Evolutionary conservation across 441 rosid genomes (phyloP).

Genomic region (Kokia cookei): DNA sequence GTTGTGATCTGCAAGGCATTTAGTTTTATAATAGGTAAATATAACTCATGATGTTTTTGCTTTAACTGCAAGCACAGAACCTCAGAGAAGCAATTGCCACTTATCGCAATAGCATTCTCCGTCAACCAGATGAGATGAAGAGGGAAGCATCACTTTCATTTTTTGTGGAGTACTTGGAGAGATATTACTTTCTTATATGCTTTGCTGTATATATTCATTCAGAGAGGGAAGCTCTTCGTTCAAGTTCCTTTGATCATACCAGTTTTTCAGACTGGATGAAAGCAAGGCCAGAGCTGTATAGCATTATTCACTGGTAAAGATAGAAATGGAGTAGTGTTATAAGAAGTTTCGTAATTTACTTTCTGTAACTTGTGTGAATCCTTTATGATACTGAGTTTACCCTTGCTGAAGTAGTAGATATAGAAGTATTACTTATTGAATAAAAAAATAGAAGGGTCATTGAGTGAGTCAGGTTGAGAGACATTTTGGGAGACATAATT

Average conservation of each 20-base stretch:
- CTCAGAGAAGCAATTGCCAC: slow-evolving; percentile 94
- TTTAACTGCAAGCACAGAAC: slow-evolving; percentile 51
- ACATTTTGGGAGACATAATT: no score
- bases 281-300: slow-evolving; percentile 97
- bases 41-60: slow-evolving; percentile 16
- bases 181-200: slow-evolving; percentile 98
- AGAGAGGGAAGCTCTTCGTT: slow-evolving; percentile 76
- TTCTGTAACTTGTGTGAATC: neutral
- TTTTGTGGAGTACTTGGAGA: slow-evolving; percentile 96
- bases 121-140: slow-evolving; percentile 99
- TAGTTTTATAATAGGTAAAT: slow-evolving; percentile 5
- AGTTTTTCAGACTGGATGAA: slow-evolving; percentile 99
- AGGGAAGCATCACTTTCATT: slow-evolving; percentile 94
- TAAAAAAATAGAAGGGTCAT: neutral
- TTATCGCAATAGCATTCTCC: slow-evolving; percentile 90
- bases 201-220: slow-evolving; percentile 96
- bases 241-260: slow-evolving; percentile 71
- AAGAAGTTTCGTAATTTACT: neutral
- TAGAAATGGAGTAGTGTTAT: neutral
- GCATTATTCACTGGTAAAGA: slow-evolving; percentile 91
- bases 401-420: neutral
- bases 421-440: neutral
- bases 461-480: neutral
- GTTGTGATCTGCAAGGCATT: slow-evolving; percentile 8
- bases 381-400: neutral